Percentiles rank a stretch among this genome's conserved stretches.
phyloP scores from a whole-genome alignment of 805 yeast genomes.

The Nakazawaea ishiwadae region DNA sequence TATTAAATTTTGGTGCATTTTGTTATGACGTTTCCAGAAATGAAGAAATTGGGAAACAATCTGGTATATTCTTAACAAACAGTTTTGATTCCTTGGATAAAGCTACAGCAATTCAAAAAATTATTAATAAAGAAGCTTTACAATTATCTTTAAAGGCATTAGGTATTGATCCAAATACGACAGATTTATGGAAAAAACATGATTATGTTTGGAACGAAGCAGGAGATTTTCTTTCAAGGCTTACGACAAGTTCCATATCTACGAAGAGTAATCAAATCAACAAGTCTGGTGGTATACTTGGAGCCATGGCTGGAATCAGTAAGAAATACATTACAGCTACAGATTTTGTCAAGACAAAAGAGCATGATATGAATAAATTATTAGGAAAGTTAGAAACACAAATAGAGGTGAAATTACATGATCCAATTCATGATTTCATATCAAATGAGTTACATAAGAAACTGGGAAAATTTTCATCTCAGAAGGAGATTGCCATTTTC shows the following conservation, averaged over 20 bases:
- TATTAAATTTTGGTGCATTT: constrained; percentile 42
- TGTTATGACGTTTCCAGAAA: constrained; percentile 33
- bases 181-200: constrained; percentile 34
- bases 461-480: constrained; percentile 34
- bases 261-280: constrained; percentile 28
- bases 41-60: constrained; percentile 39
- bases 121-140: constrained; percentile 44
- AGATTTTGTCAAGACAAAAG: constrained; percentile 20
- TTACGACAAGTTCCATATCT: constrained; percentile 35
- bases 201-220: constrained; percentile 46
- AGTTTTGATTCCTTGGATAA: constrained; percentile 46
- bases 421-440: constrained; percentile 53
- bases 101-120: constrained; percentile 42
- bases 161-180: background rate
- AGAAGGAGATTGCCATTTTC: constrained; percentile 36
- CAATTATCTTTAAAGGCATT: constrained; percentile 41
- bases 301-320: constrained; percentile 35
- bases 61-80: constrained; percentile 46
- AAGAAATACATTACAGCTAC: constrained; percentile 24
- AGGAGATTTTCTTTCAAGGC: constrained; percentile 33
- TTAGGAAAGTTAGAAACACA: constrained; percentile 46
- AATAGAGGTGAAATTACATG: constrained; percentile 36
- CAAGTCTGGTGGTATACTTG: constrained; percentile 40
- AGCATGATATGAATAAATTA: constrained; percentile 40
- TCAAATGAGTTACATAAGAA: constrained; percentile 34